These are phyloP conservation scores for Anisodus acutangulus DNA, from an alignment of 257 asterid genomes.

Conservation along the genomic window DNA sequence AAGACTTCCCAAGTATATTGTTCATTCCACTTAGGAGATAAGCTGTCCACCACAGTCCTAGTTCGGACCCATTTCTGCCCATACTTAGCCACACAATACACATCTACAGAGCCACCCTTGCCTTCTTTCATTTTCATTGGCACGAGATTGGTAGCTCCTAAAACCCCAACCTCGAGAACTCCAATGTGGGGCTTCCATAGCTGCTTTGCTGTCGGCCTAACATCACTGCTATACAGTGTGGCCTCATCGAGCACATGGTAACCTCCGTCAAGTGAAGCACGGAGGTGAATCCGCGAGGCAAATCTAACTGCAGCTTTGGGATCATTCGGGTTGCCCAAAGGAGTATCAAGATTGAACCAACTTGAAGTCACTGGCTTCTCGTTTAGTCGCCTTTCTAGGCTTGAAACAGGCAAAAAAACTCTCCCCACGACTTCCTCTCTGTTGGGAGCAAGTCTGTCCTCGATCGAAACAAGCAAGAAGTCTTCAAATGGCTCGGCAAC, in stretches of 20 bases:
- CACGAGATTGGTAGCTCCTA: conserved; percentile 73
- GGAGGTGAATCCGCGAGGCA: conserved; percentile 79
- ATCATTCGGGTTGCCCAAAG: conserved; percentile 49
- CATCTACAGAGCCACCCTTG: conserved; percentile 77
- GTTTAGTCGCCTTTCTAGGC: conserved; percentile 66
- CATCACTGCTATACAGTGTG: conserved; percentile 81
- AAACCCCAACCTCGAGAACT: conserved; percentile 80
- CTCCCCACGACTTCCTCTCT: conserved; percentile 75
- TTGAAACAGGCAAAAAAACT: conserved; percentile 53
- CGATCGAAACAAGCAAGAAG: conserved; percentile 59
- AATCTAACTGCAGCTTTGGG: conserved; percentile 57
- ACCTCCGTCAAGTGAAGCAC: conserved; percentile 81
- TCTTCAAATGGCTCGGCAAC: conserved; percentile 91
- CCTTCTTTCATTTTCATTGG: conserved; percentile 86
- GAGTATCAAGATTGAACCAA: conserved; percentile 77
- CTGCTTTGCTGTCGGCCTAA: conserved; percentile 84
- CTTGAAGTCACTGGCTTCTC: conserved; percentile 66
- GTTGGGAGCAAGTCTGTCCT: conserved; percentile 67
- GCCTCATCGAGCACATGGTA: conserved; percentile 93
- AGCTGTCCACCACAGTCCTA: conserved; percentile 75
- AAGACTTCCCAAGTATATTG: conserved; percentile 94
- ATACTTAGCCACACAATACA: conserved; percentile 79
- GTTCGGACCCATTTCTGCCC: conserved; percentile 92
- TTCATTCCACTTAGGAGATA: conserved; percentile 86
- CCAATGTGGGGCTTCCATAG: conserved; percentile 92